These are phyloP conservation scores for Carex cristatella DNA, from an alignment of 176 grass and related monocot species.

Conservation along the genomic window DNA sequence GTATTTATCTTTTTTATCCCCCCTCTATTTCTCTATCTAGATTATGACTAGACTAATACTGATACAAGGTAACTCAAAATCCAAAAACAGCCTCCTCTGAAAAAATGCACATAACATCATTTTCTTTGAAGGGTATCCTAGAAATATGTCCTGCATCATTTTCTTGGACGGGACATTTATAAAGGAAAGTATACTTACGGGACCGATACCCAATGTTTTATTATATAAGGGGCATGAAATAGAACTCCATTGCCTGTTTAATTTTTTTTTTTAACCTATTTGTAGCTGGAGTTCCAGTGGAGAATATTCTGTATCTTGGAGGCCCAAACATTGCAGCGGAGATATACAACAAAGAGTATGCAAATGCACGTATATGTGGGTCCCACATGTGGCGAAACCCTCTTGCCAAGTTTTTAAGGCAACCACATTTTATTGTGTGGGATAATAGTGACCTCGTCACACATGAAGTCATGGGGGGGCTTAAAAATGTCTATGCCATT, in stretches of 20 bases:
- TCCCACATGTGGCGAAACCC: conserved; percentile 83
- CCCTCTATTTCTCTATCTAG: neutral
- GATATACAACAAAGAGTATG: conserved; percentile 99
- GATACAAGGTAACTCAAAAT: neutral
- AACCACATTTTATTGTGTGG: conserved; percentile 99
- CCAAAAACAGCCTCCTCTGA: neutral
- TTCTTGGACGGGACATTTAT: neutral
- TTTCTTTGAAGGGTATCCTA: no score
- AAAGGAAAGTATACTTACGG: no score
- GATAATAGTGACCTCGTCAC: conserved; percentile 94
- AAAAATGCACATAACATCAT: no score
- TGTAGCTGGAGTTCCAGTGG: conserved; percentile 89
- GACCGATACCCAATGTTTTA: neutral
- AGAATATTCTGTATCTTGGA: conserved; percentile 97
- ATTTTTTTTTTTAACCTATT: neutral
- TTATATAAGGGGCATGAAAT: neutral
- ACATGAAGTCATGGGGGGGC: conserved; percentile 97
- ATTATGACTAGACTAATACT: neutral
- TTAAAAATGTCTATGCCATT: conserved; percentile 98
- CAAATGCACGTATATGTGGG: conserved; percentile 93
- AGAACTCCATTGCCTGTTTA: neutral
- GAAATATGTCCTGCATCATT: neutral
- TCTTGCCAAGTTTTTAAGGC: conserved; percentile 83
- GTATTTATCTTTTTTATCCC: conserved; percentile 29
- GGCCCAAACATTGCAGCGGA: conserved; percentile 96